Conservation (phyloP, 805 yeast species). For the Candida nonsorbophila region DNA sequence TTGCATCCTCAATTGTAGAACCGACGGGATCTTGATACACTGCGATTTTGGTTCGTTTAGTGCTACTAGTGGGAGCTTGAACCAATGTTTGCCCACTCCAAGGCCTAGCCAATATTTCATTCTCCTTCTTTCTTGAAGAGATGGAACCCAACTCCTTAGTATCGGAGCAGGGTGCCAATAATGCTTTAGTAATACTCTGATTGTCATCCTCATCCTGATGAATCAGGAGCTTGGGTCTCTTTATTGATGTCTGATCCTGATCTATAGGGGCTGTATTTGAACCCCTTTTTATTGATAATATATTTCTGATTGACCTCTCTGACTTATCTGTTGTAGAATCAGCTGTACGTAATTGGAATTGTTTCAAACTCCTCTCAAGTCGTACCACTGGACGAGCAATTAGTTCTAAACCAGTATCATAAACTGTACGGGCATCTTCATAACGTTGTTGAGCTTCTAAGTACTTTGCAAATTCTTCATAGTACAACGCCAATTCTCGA, state of each 20-base stretch:
- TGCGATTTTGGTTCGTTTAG: constrained; percentile 24
- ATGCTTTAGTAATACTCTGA: constrained; percentile 13
- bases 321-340: constrained; percentile 8
- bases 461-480: constrained; percentile 70
- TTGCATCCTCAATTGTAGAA: constrained; percentile 4
- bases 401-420: constrained; percentile 49
- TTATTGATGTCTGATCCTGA: neutral
- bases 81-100: constrained; percentile 62
- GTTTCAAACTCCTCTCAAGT: constrained; percentile 28
- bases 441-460: constrained; percentile 47
- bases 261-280: constrained; percentile 8
- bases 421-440: constrained; percentile 56
- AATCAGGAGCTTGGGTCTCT: constrained; percentile 31
- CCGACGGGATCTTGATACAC: constrained; percentile 21
- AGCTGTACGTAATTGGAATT: constrained; percentile 38
- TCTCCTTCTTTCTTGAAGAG: constrained; percentile 57
- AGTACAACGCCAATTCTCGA: constrained; percentile 55
- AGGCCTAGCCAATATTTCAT: constrained; percentile 45
- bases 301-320: constrained; percentile 8
- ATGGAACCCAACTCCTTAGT: constrained; percentile 50
- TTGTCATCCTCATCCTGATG: constrained; percentile 26
- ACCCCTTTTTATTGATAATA: constrained; percentile 34
- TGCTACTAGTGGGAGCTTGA: constrained; percentile 22
- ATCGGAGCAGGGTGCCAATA: constrained; percentile 18
- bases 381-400: constrained; percentile 60